Percentiles rank a stretch among this genome's conserved stretches.
These are phyloP conservation scores for Ananas comosus DNA, from an alignment of 176 grass and related monocot genomes.

Conservation along the genomic window DNA sequence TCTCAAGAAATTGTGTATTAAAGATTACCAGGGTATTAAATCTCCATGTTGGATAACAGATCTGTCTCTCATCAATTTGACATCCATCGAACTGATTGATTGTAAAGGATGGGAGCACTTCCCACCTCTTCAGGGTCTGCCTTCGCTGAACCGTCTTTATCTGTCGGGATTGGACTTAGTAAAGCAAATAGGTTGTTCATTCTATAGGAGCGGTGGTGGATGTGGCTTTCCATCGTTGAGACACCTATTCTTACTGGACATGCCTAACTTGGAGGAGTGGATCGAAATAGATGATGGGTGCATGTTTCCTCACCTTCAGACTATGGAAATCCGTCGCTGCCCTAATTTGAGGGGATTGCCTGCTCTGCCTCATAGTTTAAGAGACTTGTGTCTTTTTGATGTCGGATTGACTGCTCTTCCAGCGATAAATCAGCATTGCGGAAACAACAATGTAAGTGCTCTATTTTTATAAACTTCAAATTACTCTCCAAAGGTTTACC, in stretches of 20 bases:
- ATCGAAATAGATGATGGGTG: too few relatives aligned
- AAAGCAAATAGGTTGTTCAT: conserved; percentile 9
- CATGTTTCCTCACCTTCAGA: too few relatives aligned
- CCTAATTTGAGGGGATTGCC: too few relatives aligned
- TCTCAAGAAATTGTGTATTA: conserved; percentile 3
- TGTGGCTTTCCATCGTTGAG: conserved; percentile 17
- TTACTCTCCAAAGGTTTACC: too few relatives aligned
- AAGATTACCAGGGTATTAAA: conserved; percentile 3
- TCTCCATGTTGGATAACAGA: conserved; percentile 2
- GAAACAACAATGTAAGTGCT: background rate
- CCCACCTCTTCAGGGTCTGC: conserved; percentile 18
- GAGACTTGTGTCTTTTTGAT: too few relatives aligned
- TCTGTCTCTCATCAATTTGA: background rate
- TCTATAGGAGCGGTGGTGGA: background rate
- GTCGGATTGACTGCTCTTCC: too few relatives aligned
- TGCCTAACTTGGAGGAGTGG: too few relatives aligned
- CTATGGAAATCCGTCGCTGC: too few relatives aligned
- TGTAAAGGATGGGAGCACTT: conserved; percentile 1
- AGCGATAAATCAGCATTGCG: too few relatives aligned
- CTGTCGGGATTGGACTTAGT: background rate
- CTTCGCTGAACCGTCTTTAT: conserved; percentile 12
- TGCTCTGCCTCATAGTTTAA: too few relatives aligned
- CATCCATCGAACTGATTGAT: conserved; percentile 2
- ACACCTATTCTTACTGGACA: background rate
- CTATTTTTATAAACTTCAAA: background rate